These are phyloP conservation scores for Gentiana dahurica DNA, from an alignment of 257 asterid species.

Conservation along the genomic window DNA sequence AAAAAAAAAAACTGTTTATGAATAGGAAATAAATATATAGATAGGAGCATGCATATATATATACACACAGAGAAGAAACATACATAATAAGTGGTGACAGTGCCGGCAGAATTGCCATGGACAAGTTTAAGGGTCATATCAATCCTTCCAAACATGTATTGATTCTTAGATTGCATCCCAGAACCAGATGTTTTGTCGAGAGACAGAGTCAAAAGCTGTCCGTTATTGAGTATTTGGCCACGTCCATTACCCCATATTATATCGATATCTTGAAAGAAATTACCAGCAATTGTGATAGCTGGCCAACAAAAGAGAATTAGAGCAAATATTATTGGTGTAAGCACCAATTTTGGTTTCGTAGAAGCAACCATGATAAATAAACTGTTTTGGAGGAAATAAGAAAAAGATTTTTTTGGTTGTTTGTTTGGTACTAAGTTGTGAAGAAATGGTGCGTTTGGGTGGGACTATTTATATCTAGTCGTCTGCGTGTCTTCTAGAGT, in stretches of 20 bases:
- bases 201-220: slow-evolving; percentile 13
- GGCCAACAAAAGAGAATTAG: neutral
- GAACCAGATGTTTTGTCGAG: slow-evolving; percentile 17
- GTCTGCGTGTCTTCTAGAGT: too few species aligned
- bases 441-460: too few species aligned
- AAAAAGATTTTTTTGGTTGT: too few species aligned
- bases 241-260: slow-evolving; percentile 27
- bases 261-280: slow-evolving; percentile 25
- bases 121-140: slow-evolving; percentile 35
- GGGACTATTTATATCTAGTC: too few species aligned
- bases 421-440: too few species aligned
- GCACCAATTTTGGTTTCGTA: neutral
- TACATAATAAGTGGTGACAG: slow-evolving; percentile 32
- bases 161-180: slow-evolving; percentile 28
- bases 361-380: slow-evolving; percentile 2
- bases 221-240: slow-evolving; percentile 19
- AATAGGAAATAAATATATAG: neutral
- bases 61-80: slow-evolving; percentile 4
- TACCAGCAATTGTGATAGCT: slow-evolving; percentile 3
- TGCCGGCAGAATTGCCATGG: slow-evolving; percentile 33
- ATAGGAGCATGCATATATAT: too few species aligned
- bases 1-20: neutral
- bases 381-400: too few species aligned
- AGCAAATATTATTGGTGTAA: neutral
- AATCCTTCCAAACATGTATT: slow-evolving; percentile 21